Evolutionary conservation across 1,284 basidiomycete genomes (phyloP).

Genomic region (Sanguinoderma infundibulare): DNA sequence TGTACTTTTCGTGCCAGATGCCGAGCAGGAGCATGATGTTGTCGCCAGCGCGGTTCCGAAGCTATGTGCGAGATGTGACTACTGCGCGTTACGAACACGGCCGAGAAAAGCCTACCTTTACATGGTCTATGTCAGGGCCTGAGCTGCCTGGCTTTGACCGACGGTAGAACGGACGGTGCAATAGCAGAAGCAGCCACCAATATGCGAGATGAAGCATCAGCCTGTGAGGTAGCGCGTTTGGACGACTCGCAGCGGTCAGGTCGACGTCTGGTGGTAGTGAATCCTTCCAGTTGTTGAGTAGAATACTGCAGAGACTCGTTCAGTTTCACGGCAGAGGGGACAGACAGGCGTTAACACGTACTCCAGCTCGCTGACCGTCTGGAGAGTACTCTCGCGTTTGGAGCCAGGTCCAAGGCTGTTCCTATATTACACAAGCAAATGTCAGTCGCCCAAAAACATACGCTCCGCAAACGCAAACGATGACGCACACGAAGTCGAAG

Average conservation of each 20-base stretch:
- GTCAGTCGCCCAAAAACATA: too few relatives aligned
- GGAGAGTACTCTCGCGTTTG: constrained; percentile 45
- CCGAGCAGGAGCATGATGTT: constrained; percentile 64
- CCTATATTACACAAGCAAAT: too few relatives aligned
- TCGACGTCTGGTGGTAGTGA: constrained; percentile 57
- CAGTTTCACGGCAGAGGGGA: constrained; percentile 1
- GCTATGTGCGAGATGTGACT: constrained; percentile 36
- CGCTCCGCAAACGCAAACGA: background rate
- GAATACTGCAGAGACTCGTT: constrained; percentile 44
- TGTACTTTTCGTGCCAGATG: constrained; percentile 61
- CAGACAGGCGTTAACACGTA: constrained; percentile 29
- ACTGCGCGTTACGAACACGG: background rate
- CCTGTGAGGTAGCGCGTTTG: constrained; percentile 59
- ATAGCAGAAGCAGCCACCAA: constrained; percentile 67
- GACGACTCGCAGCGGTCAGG: constrained; percentile 51
- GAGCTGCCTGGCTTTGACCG: constrained; percentile 46
- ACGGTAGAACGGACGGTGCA: constrained; percentile 70
- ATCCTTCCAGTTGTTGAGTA: constrained; percentile 65
- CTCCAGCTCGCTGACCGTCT: constrained; percentile 60
- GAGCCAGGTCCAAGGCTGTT: constrained; percentile 46
- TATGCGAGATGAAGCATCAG: constrained; percentile 67
- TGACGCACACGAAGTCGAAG: constrained; percentile 62
- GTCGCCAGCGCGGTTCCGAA: constrained; percentile 67
- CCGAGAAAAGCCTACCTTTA: constrained; percentile 45
- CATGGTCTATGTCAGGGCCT: constrained; percentile 52